These are phyloP conservation scores for Aphanomyces stellatus DNA, from an alignment of 352 stramenopile genomes.

Conservation along the genomic window DNA sequence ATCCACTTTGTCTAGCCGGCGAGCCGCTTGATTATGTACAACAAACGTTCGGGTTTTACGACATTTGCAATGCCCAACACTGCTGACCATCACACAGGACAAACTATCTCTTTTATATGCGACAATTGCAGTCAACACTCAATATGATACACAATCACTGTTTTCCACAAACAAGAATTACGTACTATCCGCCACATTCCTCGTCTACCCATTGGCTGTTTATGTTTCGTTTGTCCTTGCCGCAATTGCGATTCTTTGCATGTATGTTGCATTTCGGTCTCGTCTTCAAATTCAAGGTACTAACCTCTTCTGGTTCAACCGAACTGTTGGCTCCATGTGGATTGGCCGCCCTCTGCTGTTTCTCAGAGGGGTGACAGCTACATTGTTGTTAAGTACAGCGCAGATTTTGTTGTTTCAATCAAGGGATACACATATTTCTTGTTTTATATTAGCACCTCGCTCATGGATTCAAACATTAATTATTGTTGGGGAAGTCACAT, in stretches of 20 bases:
- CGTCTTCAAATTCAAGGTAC: not conserved
- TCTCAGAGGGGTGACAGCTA: not conserved
- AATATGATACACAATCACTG: too few relatives aligned
- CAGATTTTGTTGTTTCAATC: not conserved
- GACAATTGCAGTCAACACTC: not conserved
- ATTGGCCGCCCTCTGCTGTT: not conserved
- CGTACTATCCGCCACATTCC: too few relatives aligned
- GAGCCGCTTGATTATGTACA: not conserved
- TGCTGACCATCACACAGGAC: not conserved
- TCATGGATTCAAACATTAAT: not conserved
- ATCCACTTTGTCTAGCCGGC: not conserved
- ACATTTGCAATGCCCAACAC: not conserved
- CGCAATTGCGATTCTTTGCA: not conserved
- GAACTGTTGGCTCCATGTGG: not conserved
- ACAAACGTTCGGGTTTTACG: slow-evolving; percentile 10
- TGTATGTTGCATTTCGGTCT: too few relatives aligned
- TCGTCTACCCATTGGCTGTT: too few relatives aligned
- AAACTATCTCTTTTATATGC: not conserved
- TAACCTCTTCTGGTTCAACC: slow-evolving; percentile 10
- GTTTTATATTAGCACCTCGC: not conserved
- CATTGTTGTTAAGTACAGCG: not conserved
- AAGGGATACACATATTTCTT: not conserved
- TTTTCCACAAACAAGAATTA: too few relatives aligned
- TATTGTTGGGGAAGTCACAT: not conserved
- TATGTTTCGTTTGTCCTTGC: too few relatives aligned